Evolutionary conservation across 495 filamentous ascomycete genomes (phyloP).

Genomic region (Aeminium ludgeri): DNA sequence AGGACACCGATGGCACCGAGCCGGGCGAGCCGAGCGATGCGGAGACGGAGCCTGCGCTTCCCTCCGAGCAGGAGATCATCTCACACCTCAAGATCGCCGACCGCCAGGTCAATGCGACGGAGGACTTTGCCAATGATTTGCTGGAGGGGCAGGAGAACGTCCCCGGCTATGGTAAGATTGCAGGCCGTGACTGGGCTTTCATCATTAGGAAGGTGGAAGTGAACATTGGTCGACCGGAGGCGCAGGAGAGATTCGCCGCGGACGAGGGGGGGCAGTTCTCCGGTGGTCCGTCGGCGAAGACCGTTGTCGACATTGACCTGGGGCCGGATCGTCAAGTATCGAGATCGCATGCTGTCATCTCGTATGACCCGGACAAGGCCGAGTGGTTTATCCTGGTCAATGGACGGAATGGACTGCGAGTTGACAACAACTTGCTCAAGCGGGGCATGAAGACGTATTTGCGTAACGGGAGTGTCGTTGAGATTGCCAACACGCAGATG

Average conservation of each 20-base stretch:
- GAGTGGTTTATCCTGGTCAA: conserved; percentile 72
- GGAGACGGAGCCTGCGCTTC: conserved; percentile 8
- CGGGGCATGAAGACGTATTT: conserved; percentile 46
- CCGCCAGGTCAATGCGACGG: conserved; percentile 47
- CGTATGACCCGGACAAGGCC: conserved; percentile 49
- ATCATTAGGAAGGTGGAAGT: conserved; percentile 67
- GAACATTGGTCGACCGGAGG: conserved; percentile 59
- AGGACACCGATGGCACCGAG: conserved; percentile 16
- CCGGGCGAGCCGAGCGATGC: conserved; percentile 10
- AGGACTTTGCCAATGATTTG: conserved; percentile 54
- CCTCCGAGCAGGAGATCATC: conserved; percentile 47
- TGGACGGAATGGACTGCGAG: conserved; percentile 73
- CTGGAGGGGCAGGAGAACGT: conserved; percentile 57
- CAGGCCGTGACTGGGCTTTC: conserved; percentile 85
- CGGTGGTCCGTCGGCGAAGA: conserved; percentile 25
- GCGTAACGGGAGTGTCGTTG: conserved; percentile 71
- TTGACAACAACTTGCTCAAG: conserved; percentile 55
- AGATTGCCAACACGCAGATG: conserved; percentile 87
- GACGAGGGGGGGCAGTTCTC: conserved; percentile 21
- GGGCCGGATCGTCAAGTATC: conserved; percentile 89
- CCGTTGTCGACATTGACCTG: conserved; percentile 70
- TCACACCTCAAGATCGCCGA: conserved; percentile 45
- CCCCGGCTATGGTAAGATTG: conserved; percentile 84
- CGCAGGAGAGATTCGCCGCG: conserved; percentile 20
- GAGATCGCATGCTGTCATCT: conserved; percentile 69